Conservation (phyloP, 2,329 filamentous ascomycete species). For the Myriosclerotinia duriaeana region DNA sequence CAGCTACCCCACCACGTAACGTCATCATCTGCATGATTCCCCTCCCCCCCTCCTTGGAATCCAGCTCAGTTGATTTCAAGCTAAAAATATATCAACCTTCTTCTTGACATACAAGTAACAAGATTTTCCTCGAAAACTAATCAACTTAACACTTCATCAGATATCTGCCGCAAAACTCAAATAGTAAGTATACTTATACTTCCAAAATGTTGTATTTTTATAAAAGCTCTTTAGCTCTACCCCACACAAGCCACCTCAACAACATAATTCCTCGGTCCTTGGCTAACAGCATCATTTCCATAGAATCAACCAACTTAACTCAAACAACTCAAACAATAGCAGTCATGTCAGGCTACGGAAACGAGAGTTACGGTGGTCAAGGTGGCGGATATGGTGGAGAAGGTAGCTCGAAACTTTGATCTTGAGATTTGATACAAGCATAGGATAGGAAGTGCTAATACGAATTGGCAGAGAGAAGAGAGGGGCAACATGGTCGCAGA, state of each 20-base stretch:
- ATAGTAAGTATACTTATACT: neutral
- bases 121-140: neutral
- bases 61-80: neutral
- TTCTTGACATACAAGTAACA: neutral
- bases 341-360: constrained; percentile 27
- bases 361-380: constrained; percentile 22
- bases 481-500: constrained; percentile 1
- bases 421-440: no score
- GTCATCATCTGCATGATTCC: constrained; percentile 18
- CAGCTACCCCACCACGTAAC: constrained; percentile 18
- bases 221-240: constrained; percentile 2
- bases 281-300: neutral
- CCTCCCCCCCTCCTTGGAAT: constrained; percentile 2
- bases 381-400: constrained; percentile 21
- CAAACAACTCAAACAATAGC: neutral
- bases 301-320: neutral
- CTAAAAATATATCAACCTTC: neutral
- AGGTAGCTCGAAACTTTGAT: neutral
- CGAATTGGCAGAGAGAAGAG: neutral
- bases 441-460: neutral
- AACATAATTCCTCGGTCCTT: neutral
- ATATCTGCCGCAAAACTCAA: neutral
- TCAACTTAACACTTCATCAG: neutral
- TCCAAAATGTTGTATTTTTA: neutral
- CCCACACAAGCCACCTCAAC: constrained; percentile 17